Evolutionary conservation across 495 filamentous ascomycete genomes (phyloP).

Genomic region (Gamarada debralockiae): DNA sequence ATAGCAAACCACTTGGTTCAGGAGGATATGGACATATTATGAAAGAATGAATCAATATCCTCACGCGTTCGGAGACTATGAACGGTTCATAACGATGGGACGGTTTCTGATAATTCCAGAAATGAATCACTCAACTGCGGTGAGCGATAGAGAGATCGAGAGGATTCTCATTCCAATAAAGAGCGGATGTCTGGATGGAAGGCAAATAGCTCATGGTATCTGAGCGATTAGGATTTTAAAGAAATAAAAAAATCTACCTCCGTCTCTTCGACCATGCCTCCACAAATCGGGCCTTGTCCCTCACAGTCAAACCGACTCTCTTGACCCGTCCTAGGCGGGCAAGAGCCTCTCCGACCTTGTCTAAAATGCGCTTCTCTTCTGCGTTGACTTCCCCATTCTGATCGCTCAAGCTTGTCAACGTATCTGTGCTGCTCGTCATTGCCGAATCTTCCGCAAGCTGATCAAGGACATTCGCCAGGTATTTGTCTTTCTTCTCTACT

Average conservation of each 20-base stretch:
- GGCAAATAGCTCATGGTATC: neutral
- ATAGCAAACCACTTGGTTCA: no score
- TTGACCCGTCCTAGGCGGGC: constrained; percentile 90
- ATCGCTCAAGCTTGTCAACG: constrained; percentile 30
- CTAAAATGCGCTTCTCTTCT: constrained; percentile 60
- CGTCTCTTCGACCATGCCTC: constrained; percentile 53
- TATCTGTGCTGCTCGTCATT: constrained; percentile 30
- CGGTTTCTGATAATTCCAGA: no score
- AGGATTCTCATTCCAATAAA: neutral
- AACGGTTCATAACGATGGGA: no score
- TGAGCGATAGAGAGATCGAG: neutral
- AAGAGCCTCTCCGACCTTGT: constrained; percentile 77
- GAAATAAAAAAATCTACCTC: constrained; percentile 15
- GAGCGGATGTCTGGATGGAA: neutral
- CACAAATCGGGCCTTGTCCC: constrained; percentile 81
- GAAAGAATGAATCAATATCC: no score
- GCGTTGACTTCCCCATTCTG: constrained; percentile 37
- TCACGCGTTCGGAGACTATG: no score
- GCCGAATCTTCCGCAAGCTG: constrained; percentile 34
- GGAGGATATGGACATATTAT: no score
- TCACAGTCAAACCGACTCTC: constrained; percentile 76
- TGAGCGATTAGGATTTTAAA: neutral
- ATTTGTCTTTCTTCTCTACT: constrained; percentile 33
- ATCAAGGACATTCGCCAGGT: constrained; percentile 48
- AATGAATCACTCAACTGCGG: neutral